Conservation (phyloP, 805 yeast species). For the Blastobotrys robertii region DNA sequence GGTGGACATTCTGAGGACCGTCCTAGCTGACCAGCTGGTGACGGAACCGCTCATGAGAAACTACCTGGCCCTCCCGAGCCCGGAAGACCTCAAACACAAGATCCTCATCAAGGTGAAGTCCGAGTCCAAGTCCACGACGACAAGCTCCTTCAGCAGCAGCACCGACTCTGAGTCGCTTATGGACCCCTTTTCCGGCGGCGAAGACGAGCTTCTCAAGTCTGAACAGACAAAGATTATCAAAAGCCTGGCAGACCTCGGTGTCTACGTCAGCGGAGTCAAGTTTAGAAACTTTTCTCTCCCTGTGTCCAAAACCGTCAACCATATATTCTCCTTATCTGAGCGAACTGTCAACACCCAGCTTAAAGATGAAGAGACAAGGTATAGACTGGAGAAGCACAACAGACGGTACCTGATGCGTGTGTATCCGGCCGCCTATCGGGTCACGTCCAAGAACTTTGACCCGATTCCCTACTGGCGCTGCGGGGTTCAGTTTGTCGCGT, state of each 20-base stretch:
- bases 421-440: conserved; percentile 74
- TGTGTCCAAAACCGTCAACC: conserved; percentile 70
- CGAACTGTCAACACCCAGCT: conserved; percentile 52
- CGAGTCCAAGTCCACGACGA: conserved; percentile 21
- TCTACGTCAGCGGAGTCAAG: conserved; percentile 65
- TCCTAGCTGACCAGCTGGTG: conserved; percentile 51
- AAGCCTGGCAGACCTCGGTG: conserved; percentile 49
- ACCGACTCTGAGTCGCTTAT: background rate
- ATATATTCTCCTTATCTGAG: conserved; percentile 82
- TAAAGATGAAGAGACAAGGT: conserved; percentile 46
- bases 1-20: conserved; percentile 41
- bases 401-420: conserved; percentile 65
- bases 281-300: conserved; percentile 79
- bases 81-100: conserved; percentile 57
- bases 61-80: conserved; percentile 50
- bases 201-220: conserved; percentile 9
- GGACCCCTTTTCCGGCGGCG: background rate
- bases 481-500: conserved; percentile 92
- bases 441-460: conserved; percentile 69
- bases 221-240: conserved; percentile 22
- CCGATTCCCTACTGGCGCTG: conserved; percentile 74
- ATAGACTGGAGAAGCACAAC: conserved; percentile 68
- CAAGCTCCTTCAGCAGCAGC: background rate
- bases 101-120: conserved; percentile 74
- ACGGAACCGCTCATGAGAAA: conserved; percentile 29